Conservation (phyloP, 495 filamentous ascomycete genomes). For the Hyaloscypha hepaticicola region DNA sequence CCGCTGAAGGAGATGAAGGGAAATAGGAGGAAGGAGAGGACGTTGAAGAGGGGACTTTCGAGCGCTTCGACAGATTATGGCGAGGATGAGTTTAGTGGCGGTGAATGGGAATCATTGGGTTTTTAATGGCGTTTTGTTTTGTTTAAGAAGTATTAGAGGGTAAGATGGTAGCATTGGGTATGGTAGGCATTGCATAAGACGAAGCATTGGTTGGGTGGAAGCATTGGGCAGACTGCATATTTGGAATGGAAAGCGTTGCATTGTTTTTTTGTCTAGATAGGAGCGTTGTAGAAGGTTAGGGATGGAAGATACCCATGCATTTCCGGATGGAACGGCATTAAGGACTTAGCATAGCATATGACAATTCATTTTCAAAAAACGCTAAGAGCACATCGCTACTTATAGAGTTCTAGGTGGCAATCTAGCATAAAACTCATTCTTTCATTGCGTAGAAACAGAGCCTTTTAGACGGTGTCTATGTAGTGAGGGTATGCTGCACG, state of each 20-base stretch:
- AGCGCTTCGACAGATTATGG: conserved; percentile 29
- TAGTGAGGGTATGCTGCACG: neutral
- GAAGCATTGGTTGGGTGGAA: neutral
- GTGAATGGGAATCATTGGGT: neutral
- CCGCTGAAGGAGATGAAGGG: neutral
- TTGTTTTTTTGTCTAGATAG: neutral
- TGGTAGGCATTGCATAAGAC: neutral
- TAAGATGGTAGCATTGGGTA: neutral
- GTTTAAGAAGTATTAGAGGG: neutral
- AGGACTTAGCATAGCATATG: neutral
- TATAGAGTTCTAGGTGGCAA: neutral
- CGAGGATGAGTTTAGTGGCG: conserved; percentile 25
- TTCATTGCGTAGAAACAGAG: conserved; percentile 2
- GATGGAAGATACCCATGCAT: conserved; percentile 2
- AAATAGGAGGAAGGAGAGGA: conserved; percentile 1
- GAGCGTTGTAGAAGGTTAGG: neutral
- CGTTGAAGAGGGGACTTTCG: conserved; percentile 9
- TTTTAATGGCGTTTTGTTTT: neutral
- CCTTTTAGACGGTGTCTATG: neutral
- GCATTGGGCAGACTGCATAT: neutral
- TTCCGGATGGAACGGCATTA: neutral
- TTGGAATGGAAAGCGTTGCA: neutral
- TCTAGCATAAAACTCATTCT: neutral
- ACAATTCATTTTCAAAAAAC: neutral
- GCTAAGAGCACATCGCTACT: too few species aligned